These are phyloP conservation scores for Suillus luteus DNA, from an alignment of 768 basidiomycete species.

Conservation along the genomic window DNA sequence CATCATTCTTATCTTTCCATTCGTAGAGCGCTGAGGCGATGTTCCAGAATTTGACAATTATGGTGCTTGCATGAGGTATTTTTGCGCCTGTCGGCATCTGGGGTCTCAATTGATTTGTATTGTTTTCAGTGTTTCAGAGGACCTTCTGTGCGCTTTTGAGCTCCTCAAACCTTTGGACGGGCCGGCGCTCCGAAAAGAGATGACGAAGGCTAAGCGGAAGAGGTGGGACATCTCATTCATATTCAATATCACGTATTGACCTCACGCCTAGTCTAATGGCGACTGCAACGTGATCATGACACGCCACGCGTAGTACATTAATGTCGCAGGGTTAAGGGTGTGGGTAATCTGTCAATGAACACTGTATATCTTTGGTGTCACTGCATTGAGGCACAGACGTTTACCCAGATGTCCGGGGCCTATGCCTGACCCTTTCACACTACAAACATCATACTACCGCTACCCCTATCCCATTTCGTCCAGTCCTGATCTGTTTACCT, in stretches of 20 bases:
- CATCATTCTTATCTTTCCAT: slow-evolving; percentile 10
- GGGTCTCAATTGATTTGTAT: slow-evolving; percentile 20
- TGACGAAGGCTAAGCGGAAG: slow-evolving; percentile 99
- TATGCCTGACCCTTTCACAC: slow-evolving; percentile 31
- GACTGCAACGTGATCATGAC: slow-evolving; percentile 30
- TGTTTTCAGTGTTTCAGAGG: slow-evolving; percentile 82
- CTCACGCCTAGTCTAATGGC: slow-evolving; percentile 33
- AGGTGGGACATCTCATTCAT: slow-evolving; percentile 49
- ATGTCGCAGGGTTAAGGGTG: slow-evolving; percentile 10
- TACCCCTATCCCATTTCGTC: slow-evolving; percentile 23
- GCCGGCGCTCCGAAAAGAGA: slow-evolving; percentile 93
- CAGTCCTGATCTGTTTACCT: slow-evolving; percentile 30
- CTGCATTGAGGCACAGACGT: not conserved
- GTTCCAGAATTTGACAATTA: slow-evolving; percentile 89
- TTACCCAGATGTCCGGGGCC: slow-evolving; percentile 23
- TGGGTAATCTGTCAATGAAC: slow-evolving; percentile 1
- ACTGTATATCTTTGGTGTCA: not conserved
- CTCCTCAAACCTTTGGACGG: slow-evolving; percentile 94
- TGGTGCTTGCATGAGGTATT: slow-evolving; percentile 90
- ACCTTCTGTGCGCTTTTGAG: slow-evolving; percentile 96
- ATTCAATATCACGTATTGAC: slow-evolving; percentile 10
- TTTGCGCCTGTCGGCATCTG: slow-evolving; percentile 5
- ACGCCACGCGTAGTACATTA: slow-evolving; percentile 1
- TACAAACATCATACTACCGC: slow-evolving; percentile 22
- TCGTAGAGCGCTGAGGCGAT: slow-evolving; percentile 20